Evolutionary conservation across 2,329 filamentous ascomycete genomes (phyloP), one percentile per base, ranked within the genome.

Genomic region (Amauroascus verrucosus): DNA sequence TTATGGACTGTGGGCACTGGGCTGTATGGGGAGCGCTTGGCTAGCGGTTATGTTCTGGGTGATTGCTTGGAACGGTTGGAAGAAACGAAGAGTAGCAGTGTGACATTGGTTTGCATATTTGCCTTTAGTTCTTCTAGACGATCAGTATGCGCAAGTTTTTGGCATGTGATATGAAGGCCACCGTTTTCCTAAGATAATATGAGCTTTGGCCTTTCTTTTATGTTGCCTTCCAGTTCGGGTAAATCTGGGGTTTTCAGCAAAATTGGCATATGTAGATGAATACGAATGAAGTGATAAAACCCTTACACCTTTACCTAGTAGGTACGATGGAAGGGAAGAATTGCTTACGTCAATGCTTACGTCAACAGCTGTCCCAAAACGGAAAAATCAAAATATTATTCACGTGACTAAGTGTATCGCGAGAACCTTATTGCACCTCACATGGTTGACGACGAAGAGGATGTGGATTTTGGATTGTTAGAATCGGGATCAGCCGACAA

Each of bases 1-100:
- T 71, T 97, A 95, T 70, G 82, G 83, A 9, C 94, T 91, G 60
- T 95, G 89, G 89, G 86, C 85, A 0, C 88, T 95, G 78, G 83
- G 72, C 0, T 74, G 70, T 56, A 67, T 85, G 0, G 70, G 79
- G 0, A 90, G 84, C 58, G 85, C 94, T 0, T 90, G 85, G 83
- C 60, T 87, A 35, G 90, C 88, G 0, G 83, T 86, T 62, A 75
- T 73, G 2, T 69, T 88, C 61, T 84, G 91, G 71, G 58, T 84
- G 14, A 84, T 81, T 76, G 89, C 89, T 6, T 96, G 89, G 90
- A 85, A 84, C 67, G 86, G 87, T 0, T 96, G 90, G 90, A 78
- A 77, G 57, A 78, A 78, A 63, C 79, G 87, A 55, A 87, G 86
- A 0, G 82, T 96, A 65, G 78, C 88, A 50, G 81, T 86, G 48